Conservation (phyloP, 805 yeast species). For the Teunomyces atbi region DNA sequence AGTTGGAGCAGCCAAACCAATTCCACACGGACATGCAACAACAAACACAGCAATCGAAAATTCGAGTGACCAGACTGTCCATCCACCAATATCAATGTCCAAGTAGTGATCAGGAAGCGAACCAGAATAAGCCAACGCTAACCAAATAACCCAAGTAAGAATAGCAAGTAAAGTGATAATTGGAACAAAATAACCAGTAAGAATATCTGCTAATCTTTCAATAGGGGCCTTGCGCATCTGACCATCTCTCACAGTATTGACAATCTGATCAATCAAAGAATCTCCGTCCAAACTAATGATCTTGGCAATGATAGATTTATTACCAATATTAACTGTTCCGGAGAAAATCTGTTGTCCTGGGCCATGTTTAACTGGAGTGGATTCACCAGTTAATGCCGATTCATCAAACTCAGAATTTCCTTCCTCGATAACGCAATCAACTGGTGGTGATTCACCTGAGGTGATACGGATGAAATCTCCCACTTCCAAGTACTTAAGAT, state of each 20-base stretch:
- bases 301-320: conserved; percentile 50
- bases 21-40: conserved; percentile 84
- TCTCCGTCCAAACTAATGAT: conserved; percentile 59
- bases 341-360: conserved; percentile 69
- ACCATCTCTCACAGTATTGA: conserved; percentile 68
- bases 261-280: conserved; percentile 68
- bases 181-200: conserved; percentile 76
- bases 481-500: conserved; percentile 46
- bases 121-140: conserved; percentile 54
- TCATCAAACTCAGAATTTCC: conserved; percentile 56
- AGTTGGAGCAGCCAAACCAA: conserved; percentile 83
- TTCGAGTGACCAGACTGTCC: conserved; percentile 76
- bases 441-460: conserved; percentile 61
- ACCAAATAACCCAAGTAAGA: conserved; percentile 68
- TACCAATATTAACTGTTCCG: conserved; percentile 69
- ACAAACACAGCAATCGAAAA: conserved; percentile 80
- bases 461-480: conserved; percentile 50
- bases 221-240: conserved; percentile 72
- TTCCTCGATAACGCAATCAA: conserved; percentile 51
- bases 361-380: conserved; percentile 53
- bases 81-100: conserved; percentile 68
- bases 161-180: conserved; percentile 59
- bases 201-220: conserved; percentile 63
- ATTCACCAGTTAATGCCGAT: conserved; percentile 62
- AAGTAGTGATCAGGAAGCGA: conserved; percentile 52